Evolutionary conservation across 345 rosid genomes (phyloP).

Genomic region (Gossypium mustelinum): DNA sequence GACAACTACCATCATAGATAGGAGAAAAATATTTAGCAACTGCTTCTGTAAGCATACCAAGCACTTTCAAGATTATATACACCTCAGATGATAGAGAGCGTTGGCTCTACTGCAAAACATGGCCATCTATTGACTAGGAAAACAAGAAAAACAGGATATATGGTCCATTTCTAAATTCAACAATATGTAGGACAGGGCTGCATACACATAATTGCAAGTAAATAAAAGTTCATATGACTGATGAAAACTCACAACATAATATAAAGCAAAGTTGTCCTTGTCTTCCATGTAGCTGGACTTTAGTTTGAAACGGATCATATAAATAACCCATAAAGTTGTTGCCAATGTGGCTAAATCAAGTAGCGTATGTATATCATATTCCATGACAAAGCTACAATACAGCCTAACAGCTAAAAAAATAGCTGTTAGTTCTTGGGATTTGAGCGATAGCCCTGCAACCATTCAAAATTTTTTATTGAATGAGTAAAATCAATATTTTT

Average conservation of each 20-base stretch:
- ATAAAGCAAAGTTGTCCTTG: conserved; percentile 88
- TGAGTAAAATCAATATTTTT: neutral
- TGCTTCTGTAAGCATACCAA: neutral
- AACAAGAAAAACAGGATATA: neutral
- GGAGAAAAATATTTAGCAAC: neutral
- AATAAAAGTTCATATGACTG: neutral
- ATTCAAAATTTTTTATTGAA: conserved; percentile 10
- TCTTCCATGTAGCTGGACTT: conserved; percentile 95
- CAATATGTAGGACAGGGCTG: neutral
- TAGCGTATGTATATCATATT: conserved; percentile 92
- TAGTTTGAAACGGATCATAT: conserved; percentile 89
- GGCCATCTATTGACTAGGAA: neutral
- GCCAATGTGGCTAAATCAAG: conserved; percentile 91
- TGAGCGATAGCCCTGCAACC: conserved; percentile 83
- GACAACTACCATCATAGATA: neutral
- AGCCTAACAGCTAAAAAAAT: conserved; percentile 85
- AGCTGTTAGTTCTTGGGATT: conserved; percentile 94
- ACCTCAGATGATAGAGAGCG: neutral
- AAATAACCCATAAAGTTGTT: conserved; percentile 98
- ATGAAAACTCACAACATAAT: conserved; percentile 70
- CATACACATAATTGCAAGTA: neutral
- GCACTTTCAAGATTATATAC: neutral
- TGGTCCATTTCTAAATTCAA: neutral
- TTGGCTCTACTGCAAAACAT: neutral
- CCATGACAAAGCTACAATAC: conserved; percentile 98